These are phyloP conservation scores for Populus alba DNA, from an alignment of 345 rosid genomes.

Conservation along the genomic window DNA sequence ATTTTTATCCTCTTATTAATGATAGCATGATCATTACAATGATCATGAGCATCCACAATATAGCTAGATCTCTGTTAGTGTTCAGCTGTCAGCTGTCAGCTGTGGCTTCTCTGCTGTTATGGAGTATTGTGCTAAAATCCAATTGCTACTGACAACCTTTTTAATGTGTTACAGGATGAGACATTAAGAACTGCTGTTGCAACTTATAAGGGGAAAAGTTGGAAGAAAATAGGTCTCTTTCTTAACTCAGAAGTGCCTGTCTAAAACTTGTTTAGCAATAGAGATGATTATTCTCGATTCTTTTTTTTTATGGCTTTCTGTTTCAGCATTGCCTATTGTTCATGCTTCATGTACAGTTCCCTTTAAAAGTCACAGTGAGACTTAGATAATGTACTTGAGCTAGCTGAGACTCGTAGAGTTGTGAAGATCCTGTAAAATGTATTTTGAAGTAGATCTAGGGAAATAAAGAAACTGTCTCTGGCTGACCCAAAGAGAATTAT, in stretches of 20 bases:
- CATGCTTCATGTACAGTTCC: too few relatives aligned
- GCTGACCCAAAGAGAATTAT: background rate
- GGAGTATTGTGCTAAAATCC: background rate
- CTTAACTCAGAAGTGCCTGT: slow-evolving; percentile 12
- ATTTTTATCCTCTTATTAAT: background rate
- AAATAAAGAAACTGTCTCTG: background rate
- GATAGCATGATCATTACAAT: background rate
- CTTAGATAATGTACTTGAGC: background rate
- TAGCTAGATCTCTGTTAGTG: background rate
- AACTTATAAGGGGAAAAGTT: slow-evolving; percentile 66
- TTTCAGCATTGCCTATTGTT: background rate
- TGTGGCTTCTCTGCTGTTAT: background rate
- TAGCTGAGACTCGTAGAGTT: background rate
- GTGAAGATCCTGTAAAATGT: background rate
- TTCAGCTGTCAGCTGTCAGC: background rate
- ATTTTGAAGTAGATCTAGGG: background rate
- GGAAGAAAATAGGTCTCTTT: slow-evolving; percentile 80
- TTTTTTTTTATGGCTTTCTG: background rate
- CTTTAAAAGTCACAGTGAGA: background rate
- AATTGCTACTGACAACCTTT: background rate
- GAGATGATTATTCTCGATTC: background rate
- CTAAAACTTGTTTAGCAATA: background rate
- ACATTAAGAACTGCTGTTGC: slow-evolving; percentile 76
- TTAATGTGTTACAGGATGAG: slow-evolving; percentile 62
- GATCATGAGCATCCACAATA: background rate